A percentile compares a stretch with the other conserved stretches of the same genome.
Evolutionary conservation across 208 protist genomes (phyloP).

Genomic region (Leishmania mexicana): DNA sequence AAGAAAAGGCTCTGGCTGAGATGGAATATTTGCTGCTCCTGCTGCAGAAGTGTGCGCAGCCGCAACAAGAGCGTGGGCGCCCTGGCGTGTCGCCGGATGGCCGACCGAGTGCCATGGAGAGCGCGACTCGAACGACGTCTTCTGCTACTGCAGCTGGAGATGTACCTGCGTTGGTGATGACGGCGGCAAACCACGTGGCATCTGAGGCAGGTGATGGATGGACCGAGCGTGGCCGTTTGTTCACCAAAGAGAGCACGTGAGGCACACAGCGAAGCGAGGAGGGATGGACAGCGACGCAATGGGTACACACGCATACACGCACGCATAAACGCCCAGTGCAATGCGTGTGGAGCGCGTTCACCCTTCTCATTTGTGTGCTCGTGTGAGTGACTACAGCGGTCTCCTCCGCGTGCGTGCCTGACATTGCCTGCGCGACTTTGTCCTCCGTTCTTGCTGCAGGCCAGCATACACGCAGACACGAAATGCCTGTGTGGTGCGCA

Average conservation of each 20-base stretch:
- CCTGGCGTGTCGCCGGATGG: not conserved
- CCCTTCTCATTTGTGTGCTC: not conserved
- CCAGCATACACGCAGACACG: conserved; percentile 18
- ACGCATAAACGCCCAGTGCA: not conserved
- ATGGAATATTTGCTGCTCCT: conserved; percentile 42
- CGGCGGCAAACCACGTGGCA: not conserved
- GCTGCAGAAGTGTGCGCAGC: not conserved
- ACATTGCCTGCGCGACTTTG: not conserved
- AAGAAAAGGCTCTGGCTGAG: conserved; percentile 39
- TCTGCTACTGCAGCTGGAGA: not conserved
- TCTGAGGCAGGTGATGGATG: not conserved
- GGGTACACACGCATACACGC: not conserved
- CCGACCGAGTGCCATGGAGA: not conserved
- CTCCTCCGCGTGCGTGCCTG: not conserved
- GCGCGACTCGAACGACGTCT: not conserved
- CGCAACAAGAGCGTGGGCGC: not conserved
- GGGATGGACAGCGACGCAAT: not conserved
- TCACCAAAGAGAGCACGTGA: conserved; percentile 5
- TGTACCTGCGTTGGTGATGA: not conserved
- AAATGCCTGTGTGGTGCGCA: not conserved
- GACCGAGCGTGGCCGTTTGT: not conserved
- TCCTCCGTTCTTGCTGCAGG: not conserved
- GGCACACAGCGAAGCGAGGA: not conserved
- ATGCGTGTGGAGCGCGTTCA: not conserved
- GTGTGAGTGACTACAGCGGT: not conserved